Evolutionary conservation across 805 yeast genomes (phyloP).

Genomic region (Blastobotrys americana): DNA sequence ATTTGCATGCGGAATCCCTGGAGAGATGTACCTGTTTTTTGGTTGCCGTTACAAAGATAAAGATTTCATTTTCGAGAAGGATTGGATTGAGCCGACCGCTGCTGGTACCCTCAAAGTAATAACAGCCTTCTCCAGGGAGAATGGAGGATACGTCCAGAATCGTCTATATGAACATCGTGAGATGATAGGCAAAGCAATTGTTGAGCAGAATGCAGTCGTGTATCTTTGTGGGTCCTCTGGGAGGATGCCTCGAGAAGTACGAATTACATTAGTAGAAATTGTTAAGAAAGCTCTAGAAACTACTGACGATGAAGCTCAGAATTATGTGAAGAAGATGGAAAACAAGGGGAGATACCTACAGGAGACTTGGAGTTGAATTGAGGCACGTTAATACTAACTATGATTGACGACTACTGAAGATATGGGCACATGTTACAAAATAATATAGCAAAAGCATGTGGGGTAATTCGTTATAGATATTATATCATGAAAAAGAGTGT

Average conservation of each 20-base stretch:
- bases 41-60: constrained; percentile 64
- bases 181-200: constrained; percentile 45
- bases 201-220: constrained; percentile 50
- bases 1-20: constrained; percentile 9
- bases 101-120: constrained; percentile 32
- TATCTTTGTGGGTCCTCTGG: constrained; percentile 93
- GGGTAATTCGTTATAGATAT: background rate
- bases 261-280: constrained; percentile 67
- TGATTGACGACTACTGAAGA: no score
- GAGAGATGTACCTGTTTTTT: constrained; percentile 48
- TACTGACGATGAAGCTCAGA: constrained; percentile 34
- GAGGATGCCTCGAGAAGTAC: constrained; percentile 82
- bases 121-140: constrained; percentile 42
- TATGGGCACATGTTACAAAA: no score
- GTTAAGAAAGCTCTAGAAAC: constrained; percentile 39
- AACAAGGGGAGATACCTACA: constrained; percentile 62
- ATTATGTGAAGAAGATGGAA: constrained; percentile 52
- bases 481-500: background rate
- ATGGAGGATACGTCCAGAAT: constrained; percentile 70
- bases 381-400: no score
- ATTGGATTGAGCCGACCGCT: constrained; percentile 39
- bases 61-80: constrained; percentile 60
- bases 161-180: constrained; percentile 46
- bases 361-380: constrained; percentile 63
- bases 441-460: background rate